Percentiles rank a stretch among this genome's conserved stretches.
These are phyloP conservation scores for Cucurbita maxima DNA, from an alignment of 306 rosid species.

Conservation along the genomic window DNA sequence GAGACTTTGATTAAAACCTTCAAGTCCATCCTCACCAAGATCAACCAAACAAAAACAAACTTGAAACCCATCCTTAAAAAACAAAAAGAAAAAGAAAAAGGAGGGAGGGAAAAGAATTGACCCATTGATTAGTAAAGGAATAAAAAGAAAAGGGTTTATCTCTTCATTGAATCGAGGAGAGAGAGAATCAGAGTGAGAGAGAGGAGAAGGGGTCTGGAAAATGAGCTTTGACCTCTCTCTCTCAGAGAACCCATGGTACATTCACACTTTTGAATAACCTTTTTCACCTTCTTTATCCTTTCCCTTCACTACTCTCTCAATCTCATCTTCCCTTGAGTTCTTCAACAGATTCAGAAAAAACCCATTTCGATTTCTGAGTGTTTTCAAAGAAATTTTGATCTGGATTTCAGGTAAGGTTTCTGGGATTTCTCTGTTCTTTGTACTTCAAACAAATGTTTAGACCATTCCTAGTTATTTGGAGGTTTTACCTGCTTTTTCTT, in stretches of 20 bases:
- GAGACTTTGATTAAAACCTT: no score
- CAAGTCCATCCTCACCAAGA: no score
- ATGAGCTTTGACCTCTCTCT: conserved; percentile 17
- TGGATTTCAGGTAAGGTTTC: background rate
- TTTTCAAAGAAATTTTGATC: background rate
- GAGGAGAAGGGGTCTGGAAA: background rate
- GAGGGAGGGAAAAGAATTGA: background rate
- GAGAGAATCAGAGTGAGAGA: background rate
- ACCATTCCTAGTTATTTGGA: background rate
- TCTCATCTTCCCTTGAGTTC: background rate
- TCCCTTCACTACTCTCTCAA: background rate
- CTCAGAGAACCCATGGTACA: conserved; percentile 3
- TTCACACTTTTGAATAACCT: conserved; percentile 8
- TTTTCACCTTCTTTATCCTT: background rate
- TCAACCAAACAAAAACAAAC: no score
- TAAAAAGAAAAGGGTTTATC: background rate
- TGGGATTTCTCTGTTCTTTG: background rate
- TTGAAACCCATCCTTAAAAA: background rate
- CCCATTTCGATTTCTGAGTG: background rate
- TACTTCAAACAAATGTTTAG: background rate
- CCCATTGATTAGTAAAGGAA: background rate
- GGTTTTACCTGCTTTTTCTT: background rate
- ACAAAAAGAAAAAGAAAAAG: background rate
- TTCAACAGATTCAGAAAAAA: background rate
- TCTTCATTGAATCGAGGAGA: background rate